Evolutionary conservation across 805 yeast species (phyloP).

Genomic region (Teunomyces funiuensis): DNA sequence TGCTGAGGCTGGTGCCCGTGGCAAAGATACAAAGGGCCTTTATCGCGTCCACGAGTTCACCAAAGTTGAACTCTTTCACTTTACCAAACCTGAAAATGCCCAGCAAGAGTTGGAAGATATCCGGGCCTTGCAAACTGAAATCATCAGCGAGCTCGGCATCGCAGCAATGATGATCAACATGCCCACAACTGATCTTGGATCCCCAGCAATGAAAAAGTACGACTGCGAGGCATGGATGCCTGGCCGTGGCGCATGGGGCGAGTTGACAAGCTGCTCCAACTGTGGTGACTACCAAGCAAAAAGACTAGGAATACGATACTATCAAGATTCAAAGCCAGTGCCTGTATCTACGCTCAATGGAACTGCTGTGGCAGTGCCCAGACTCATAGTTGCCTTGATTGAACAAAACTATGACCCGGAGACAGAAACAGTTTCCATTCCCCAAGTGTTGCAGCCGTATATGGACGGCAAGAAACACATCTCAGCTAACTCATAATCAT

Average conservation of each 20-base stretch:
- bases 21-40: constrained; percentile 86
- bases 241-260: constrained; percentile 91
- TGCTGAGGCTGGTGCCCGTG: constrained; percentile 97
- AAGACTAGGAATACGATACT: constrained; percentile 68
- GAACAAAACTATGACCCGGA: constrained; percentile 76
- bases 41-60: constrained; percentile 96
- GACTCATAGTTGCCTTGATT: constrained; percentile 84
- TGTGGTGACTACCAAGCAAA: constrained; percentile 90
- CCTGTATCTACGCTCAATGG: constrained; percentile 85
- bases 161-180: constrained; percentile 79
- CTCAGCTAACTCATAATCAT: constrained; percentile 7
- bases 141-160: constrained; percentile 68
- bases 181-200: constrained; percentile 90
- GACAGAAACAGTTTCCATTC: constrained; percentile 57
- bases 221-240: constrained; percentile 99
- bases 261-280: constrained; percentile 85
- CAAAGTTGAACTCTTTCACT: constrained; percentile 84
- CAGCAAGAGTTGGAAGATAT: constrained; percentile 56
- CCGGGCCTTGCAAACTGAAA: constrained; percentile 59
- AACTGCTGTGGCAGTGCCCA: constrained; percentile 93
- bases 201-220: constrained; percentile 88
- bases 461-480: constrained; percentile 63
- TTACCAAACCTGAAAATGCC: constrained; percentile 56
- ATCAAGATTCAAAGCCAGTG: constrained; percentile 28
- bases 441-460: constrained; percentile 63